Evolutionary conservation across 2,329 filamentous ascomycete species (phyloP).

Genomic region (Helicocarpus griseus): DNA sequence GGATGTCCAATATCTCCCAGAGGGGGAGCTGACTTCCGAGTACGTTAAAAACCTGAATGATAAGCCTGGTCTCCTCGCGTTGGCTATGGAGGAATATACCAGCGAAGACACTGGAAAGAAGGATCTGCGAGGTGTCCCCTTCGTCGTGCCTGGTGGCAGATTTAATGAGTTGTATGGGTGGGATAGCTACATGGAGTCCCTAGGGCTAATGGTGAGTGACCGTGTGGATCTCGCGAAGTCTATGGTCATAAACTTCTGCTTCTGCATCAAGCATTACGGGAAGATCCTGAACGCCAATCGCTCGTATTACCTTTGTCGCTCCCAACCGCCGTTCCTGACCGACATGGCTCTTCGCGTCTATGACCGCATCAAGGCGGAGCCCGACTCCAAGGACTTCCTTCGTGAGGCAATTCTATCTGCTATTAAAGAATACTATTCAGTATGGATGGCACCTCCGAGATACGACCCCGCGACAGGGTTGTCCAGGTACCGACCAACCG

Average conservation of each 20-base stretch:
- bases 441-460: conserved; percentile 74
- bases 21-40: conserved; percentile 64
- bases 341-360: conserved; percentile 95
- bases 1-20: conserved; percentile 70
- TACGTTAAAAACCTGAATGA: conserved; percentile 74
- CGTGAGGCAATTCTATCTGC: conserved; percentile 71
- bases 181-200: conserved; percentile 98
- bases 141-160: conserved; percentile 91
- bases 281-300: conserved; percentile 97
- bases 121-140: conserved; percentile 70
- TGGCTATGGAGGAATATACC: conserved; percentile 71
- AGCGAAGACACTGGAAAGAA: conserved; percentile 60
- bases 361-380: conserved; percentile 82
- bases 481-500: conserved; percentile 75
- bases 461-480: conserved; percentile 68
- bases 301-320: conserved; percentile 88
- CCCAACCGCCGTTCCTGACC: conserved; percentile 92
- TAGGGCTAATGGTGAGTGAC: conserved; percentile 79
- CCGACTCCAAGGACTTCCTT: conserved; percentile 71
- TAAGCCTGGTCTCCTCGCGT: conserved; percentile 78
- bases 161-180: conserved; percentile 99
- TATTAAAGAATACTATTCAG: conserved; percentile 91
- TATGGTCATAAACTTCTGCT: conserved; percentile 95
- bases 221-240: conserved; percentile 78
- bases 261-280: conserved; percentile 96